These are phyloP conservation scores for Candida endomychidarum DNA, from an alignment of 805 yeast genomes.

Conservation along the genomic window DNA sequence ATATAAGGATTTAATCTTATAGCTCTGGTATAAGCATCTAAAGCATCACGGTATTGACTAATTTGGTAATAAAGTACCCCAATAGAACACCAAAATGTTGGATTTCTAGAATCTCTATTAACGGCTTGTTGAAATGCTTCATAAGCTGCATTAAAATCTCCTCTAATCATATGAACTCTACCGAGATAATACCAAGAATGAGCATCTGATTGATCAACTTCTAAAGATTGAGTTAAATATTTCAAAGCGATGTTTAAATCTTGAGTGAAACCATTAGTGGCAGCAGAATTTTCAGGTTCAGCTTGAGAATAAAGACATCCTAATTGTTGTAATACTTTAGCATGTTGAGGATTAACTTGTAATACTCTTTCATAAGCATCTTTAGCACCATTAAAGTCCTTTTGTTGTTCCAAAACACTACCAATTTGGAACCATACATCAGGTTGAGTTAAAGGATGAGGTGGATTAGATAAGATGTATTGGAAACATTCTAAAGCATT, in stretches of 20 bases:
- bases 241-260: constrained; percentile 83
- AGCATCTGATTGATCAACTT: constrained; percentile 87
- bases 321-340: constrained; percentile 92
- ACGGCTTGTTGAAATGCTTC: constrained; percentile 99
- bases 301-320: constrained; percentile 89
- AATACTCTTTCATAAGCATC: constrained; percentile 95
- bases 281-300: constrained; percentile 22
- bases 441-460: constrained; percentile 92
- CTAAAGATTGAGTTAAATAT: constrained; percentile 81
- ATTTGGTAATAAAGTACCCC: constrained; percentile 97
- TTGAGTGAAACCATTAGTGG: constrained; percentile 34
- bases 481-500: constrained; percentile 93
- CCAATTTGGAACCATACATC: constrained; percentile 99
- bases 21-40: constrained; percentile 97
- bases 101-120: constrained; percentile 92
- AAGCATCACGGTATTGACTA: constrained; percentile 92
- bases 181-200: constrained; percentile 98
- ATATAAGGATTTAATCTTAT: constrained; percentile 93
- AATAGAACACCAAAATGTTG: constrained; percentile 95
- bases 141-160: constrained; percentile 93
- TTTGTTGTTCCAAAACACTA: constrained; percentile 88
- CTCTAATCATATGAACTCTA: constrained; percentile 93
- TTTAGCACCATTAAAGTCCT: constrained; percentile 86
- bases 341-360: constrained; percentile 87
- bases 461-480: constrained; percentile 87